A percentile compares a stretch with the other conserved stretches of the same genome.
Conservation (phyloP, 768 basidiomycete species). For the Sistotremastrum suecicum region DNA sequence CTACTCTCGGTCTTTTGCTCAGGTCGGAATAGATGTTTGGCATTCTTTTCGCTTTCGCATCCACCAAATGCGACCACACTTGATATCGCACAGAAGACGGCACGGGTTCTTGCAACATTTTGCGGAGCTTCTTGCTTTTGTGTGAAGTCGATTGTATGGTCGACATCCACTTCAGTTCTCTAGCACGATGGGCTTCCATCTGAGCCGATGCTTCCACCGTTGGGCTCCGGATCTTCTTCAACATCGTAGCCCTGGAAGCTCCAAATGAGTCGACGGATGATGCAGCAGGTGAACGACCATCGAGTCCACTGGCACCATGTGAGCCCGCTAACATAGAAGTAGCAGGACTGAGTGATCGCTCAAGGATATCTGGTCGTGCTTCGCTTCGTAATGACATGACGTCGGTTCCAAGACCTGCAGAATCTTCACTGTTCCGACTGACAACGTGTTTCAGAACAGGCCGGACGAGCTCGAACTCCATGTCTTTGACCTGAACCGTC, state of each 20-base stretch:
- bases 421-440: too few species aligned
- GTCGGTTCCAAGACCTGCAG: neutral
- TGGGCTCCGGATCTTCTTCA: neutral
- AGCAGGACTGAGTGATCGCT: too few species aligned
- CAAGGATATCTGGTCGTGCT: constrained; percentile 27
- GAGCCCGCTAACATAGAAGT: constrained; percentile 22
- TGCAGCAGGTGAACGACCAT: constrained; percentile 7
- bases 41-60: constrained; percentile 57
- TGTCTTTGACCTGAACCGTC: constrained; percentile 62
- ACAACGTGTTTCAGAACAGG: constrained; percentile 21
- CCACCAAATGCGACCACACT: constrained; percentile 71
- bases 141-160: constrained; percentile 41
- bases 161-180: constrained; percentile 67
- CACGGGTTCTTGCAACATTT: constrained; percentile 59
- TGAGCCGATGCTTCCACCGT: constrained; percentile 2
- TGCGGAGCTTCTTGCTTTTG: constrained; percentile 69
- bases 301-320: constrained; percentile 3
- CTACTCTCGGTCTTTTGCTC: constrained; percentile 37
- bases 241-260: constrained; percentile 2
- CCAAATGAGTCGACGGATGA: constrained; percentile 8
- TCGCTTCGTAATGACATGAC: constrained; percentile 20
- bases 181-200: constrained; percentile 52
- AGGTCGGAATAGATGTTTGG: constrained; percentile 56
- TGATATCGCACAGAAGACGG: constrained; percentile 74
- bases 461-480: constrained; percentile 67